phyloP scores from a whole-genome alignment of 495 filamentous ascomycete species.

The Lasiosphaeriaceae sp. region DNA sequence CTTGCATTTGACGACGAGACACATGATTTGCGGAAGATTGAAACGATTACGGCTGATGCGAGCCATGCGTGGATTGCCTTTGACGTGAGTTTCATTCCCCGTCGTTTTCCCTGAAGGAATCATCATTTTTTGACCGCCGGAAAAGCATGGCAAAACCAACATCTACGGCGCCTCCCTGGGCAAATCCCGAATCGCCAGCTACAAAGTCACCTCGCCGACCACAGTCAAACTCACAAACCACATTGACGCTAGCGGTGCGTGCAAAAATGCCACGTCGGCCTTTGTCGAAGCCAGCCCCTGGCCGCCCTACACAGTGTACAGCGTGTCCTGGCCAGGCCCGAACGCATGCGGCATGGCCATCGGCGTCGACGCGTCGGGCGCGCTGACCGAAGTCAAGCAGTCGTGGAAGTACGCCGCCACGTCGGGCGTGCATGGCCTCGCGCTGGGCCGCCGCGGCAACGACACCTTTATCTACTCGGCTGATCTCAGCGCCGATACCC shows the following conservation, averaged over 20 bases:
- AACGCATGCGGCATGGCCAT: conserved; percentile 32
- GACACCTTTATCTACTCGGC: conserved; percentile 27
- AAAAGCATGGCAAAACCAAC: conserved; percentile 33
- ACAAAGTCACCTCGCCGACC: conserved; percentile 50
- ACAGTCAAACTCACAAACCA: conserved; percentile 61
- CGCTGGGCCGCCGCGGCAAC: conserved; percentile 15
- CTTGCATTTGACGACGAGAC: conserved; percentile 31
- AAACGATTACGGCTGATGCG: conserved; percentile 17
- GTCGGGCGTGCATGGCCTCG: conserved; percentile 34
- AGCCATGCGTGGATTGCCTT: conserved; percentile 26
- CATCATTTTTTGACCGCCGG: neutral
- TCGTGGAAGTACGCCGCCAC: conserved; percentile 23
- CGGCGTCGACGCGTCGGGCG: conserved; percentile 26
- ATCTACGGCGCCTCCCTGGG: conserved; percentile 29
- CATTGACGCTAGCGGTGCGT: conserved; percentile 59
- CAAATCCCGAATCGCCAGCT: conserved; percentile 26
- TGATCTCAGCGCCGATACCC: conserved; percentile 27
- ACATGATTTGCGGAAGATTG: conserved; percentile 13
- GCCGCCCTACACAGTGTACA: conserved; percentile 30
- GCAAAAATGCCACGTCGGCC: conserved; percentile 23
- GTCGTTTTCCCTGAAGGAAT: too few relatives aligned
- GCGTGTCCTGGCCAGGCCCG: conserved; percentile 26
- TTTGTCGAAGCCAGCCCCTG: conserved; percentile 22
- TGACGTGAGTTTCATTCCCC: neutral
- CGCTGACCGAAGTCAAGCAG: conserved; percentile 19